Conservation (phyloP, 2,329 filamentous ascomycete species). For the Dichotomopilus funicola region DNA sequence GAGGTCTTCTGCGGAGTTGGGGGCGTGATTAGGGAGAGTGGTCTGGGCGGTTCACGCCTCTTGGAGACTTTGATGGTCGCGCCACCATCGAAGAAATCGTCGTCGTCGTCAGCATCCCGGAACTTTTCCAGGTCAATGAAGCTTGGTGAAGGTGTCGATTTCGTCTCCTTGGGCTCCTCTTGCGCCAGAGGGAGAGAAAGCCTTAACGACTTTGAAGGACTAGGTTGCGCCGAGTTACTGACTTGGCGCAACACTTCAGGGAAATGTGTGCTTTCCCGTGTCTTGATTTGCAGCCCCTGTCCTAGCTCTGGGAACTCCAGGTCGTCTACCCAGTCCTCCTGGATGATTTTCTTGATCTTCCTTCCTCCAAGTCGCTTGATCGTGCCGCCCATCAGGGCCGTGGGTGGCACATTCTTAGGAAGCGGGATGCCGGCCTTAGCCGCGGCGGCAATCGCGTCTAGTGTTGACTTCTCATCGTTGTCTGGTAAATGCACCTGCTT, state of each 20-base stretch:
- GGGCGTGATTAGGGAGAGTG: slow-evolving; percentile 48
- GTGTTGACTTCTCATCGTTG: slow-evolving; percentile 76
- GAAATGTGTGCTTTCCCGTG: slow-evolving; percentile 52
- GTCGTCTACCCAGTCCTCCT: slow-evolving; percentile 78
- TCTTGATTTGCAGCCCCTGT: slow-evolving; percentile 59
- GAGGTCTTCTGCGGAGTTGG: slow-evolving; percentile 47
- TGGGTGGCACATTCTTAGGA: slow-evolving; percentile 77
- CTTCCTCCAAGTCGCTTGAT: slow-evolving; percentile 81
- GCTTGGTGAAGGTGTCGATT: slow-evolving; percentile 33
- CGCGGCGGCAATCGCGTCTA: slow-evolving; percentile 80
- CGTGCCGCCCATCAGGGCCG: slow-evolving; percentile 83
- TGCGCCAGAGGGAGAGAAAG: slow-evolving; percentile 20
- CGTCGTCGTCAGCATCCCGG: slow-evolving; percentile 54
- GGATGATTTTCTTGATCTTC: slow-evolving; percentile 64
- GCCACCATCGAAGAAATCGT: slow-evolving; percentile 56
- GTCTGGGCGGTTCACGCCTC: slow-evolving; percentile 44
- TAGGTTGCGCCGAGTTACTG: slow-evolving; percentile 49
- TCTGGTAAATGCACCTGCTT: slow-evolving; percentile 79
- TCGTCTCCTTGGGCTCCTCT: slow-evolving; percentile 29
- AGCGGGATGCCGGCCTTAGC: slow-evolving; percentile 87
- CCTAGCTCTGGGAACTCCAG: slow-evolving; percentile 59
- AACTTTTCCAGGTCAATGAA: slow-evolving; percentile 58
- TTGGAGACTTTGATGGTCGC: slow-evolving; percentile 65
- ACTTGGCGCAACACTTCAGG: slow-evolving; percentile 64
- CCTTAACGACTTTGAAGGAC: slow-evolving; percentile 38